Conservation (phyloP, 176 grass and related monocot genomes). For the Oryza meridionalis region DNA sequence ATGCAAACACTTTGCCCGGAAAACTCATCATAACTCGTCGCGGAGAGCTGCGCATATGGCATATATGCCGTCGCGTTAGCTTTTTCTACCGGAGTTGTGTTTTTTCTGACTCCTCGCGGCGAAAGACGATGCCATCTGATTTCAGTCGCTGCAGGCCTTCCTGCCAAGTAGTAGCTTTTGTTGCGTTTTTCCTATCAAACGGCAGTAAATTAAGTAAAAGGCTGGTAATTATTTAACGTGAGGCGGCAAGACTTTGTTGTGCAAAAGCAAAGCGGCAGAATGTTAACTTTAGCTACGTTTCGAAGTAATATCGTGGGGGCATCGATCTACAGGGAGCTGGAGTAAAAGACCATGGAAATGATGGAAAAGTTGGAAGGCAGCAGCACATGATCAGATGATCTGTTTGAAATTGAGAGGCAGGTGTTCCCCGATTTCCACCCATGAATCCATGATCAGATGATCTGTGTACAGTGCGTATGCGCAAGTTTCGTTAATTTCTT, state of each 20-base stretch:
- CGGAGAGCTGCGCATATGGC: neutral
- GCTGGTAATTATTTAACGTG: neutral
- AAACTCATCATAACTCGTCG: neutral
- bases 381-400: neutral
- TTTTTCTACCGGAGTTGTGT: neutral
- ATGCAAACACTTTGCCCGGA: neutral
- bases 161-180: neutral
- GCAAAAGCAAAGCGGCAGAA: neutral
- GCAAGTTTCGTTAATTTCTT: no score
- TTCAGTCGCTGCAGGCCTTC: no score
- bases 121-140: no score
- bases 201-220: neutral
- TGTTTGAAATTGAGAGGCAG: neutral
- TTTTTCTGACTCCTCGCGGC: neutral
- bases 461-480: no score
- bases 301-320: neutral
- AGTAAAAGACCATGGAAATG: conserved; percentile 1
- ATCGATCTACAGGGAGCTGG: neutral
- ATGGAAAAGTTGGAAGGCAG: conserved; percentile 1
- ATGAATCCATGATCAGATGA: no score
- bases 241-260: neutral
- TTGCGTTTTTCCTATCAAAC: conserved; percentile 12
- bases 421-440: neutral
- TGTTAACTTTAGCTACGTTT: neutral
- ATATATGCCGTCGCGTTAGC: conserved; percentile 15